These are phyloP conservation scores for Niveomyces coronatus DNA, from an alignment of 2,329 filamentous ascomycete species.

Conservation along the genomic window DNA sequence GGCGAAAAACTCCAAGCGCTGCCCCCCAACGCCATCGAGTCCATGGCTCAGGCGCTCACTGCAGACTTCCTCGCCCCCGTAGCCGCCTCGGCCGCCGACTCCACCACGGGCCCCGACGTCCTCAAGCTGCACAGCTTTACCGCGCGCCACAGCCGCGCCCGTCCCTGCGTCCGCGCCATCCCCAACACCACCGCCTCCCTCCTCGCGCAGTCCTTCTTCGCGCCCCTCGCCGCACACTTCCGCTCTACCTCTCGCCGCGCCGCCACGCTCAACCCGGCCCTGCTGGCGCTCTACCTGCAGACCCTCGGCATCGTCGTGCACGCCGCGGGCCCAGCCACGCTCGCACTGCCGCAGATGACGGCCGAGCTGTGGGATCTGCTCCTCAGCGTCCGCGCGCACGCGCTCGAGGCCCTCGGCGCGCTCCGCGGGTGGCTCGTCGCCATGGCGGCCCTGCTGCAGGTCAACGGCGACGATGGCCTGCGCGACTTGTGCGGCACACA, in stretches of 20 bases:
- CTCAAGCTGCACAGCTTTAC: constrained; percentile 88
- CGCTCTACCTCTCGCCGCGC: constrained; percentile 39
- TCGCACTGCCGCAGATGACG: constrained; percentile 70
- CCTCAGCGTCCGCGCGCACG: constrained; percentile 52
- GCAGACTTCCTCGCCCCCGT: constrained; percentile 69
- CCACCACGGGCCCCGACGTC: constrained; percentile 65
- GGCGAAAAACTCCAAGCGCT: constrained; percentile 37
- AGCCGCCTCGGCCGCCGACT: constrained; percentile 71
- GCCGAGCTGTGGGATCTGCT: constrained; percentile 77
- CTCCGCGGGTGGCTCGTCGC: constrained; percentile 68
- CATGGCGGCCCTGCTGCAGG: constrained; percentile 69
- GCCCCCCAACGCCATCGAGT: constrained; percentile 52
- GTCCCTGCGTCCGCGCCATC: constrained; percentile 42
- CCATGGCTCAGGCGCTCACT: constrained; percentile 57
- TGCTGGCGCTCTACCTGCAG: constrained; percentile 73
- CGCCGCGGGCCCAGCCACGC: constrained; percentile 68
- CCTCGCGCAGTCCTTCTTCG: constrained; percentile 71
- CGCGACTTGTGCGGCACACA: constrained; percentile 62
- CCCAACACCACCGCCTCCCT: constrained; percentile 71
- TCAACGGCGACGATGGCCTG: constrained; percentile 60
- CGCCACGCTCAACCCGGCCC: constrained; percentile 61
- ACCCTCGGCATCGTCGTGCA: constrained; percentile 77
- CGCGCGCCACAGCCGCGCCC: constrained; percentile 35
- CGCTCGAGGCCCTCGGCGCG: constrained; percentile 53
- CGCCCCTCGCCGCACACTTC: constrained; percentile 73